Conservation (phyloP, 1,284 basidiomycete genomes). For the Cutaneotrichosporon dermatis region DNA sequence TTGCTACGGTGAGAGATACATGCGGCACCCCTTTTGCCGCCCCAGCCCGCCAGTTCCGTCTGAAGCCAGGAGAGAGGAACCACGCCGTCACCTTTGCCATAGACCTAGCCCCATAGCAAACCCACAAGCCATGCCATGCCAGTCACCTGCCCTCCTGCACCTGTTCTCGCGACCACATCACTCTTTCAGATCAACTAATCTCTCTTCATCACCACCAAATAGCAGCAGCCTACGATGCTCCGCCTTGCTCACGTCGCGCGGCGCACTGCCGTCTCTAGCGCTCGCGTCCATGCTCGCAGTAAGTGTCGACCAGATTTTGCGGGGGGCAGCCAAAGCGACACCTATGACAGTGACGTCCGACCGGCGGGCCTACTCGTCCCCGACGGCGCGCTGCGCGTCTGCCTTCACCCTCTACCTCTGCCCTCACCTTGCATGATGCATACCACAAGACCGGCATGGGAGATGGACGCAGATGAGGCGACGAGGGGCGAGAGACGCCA, state of each 20-base stretch:
- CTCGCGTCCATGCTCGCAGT: constrained; percentile 31
- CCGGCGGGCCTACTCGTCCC: too few species aligned
- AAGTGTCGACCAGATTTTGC: constrained; percentile 13
- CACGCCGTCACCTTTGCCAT: too few species aligned
- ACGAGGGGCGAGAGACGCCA: not conserved
- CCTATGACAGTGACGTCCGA: too few species aligned
- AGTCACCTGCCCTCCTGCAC: not conserved
- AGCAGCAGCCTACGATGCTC: constrained; percentile 27
- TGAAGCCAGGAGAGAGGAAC: too few species aligned
- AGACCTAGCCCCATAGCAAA: not conserved
- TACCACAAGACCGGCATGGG: too few species aligned
- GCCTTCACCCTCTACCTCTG: too few species aligned
- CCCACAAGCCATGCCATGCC: not conserved
- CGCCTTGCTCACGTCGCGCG: constrained; percentile 43
- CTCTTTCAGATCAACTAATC: not conserved
- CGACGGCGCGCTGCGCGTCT: not conserved
- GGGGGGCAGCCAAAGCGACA: too few species aligned
- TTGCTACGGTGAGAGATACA: too few species aligned
- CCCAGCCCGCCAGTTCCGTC: too few species aligned
- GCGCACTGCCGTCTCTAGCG: constrained; percentile 28
- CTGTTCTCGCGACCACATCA: not conserved
- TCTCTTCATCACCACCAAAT: not conserved
- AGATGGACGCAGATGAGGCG: too few species aligned
- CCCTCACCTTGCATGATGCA: too few species aligned
- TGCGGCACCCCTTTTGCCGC: too few species aligned